Conservation (phyloP, 345 rosid genomes). For the Boechera retrofracta region DNA sequence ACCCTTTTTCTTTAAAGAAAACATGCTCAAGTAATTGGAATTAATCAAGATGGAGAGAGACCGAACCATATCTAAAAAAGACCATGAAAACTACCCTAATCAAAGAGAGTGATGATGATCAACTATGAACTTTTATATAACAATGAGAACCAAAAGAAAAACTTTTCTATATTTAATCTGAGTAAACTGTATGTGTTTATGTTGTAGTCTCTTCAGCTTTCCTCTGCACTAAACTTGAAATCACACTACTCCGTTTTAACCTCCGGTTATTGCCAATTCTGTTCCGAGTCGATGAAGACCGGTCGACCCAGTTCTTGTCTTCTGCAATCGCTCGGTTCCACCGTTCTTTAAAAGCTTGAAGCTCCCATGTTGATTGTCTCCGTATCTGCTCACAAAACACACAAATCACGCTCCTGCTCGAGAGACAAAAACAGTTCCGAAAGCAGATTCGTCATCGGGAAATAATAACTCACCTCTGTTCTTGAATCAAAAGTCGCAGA, state of each 20-base stretch:
- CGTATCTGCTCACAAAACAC: conserved; percentile 61
- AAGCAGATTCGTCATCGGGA: neutral
- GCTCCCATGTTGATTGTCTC: conserved; percentile 93
- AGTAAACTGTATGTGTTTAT: conserved; percentile 25
- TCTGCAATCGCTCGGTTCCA: conserved; percentile 75
- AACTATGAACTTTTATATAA: conserved; percentile 40
- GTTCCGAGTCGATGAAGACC: conserved; percentile 46
- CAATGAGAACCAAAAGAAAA: conserved; percentile 1
- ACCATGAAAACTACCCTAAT: conserved; percentile 25
- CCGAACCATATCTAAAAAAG: neutral
- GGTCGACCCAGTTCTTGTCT: conserved; percentile 75
- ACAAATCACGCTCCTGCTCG: neutral
- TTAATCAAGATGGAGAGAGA: conserved; percentile 7
- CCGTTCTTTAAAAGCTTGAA: conserved; percentile 64
- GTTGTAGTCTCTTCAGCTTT: conserved; percentile 30
- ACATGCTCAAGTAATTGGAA: neutral
- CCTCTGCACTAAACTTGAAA: conserved; percentile 34
- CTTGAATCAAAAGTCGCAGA: conserved; percentile 42
- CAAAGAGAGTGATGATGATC: conserved; percentile 11
- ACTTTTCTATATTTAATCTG: conserved; percentile 31
- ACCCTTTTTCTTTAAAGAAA: neutral
- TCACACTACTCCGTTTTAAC: conserved; percentile 30
- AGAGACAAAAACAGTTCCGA: neutral
- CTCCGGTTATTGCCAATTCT: conserved; percentile 33
- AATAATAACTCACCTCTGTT: conserved; percentile 35